Base-by-base conservation (phyloP, 768 basidiomycete genomes). In the Mycena olivaceomarginata region DNA sequence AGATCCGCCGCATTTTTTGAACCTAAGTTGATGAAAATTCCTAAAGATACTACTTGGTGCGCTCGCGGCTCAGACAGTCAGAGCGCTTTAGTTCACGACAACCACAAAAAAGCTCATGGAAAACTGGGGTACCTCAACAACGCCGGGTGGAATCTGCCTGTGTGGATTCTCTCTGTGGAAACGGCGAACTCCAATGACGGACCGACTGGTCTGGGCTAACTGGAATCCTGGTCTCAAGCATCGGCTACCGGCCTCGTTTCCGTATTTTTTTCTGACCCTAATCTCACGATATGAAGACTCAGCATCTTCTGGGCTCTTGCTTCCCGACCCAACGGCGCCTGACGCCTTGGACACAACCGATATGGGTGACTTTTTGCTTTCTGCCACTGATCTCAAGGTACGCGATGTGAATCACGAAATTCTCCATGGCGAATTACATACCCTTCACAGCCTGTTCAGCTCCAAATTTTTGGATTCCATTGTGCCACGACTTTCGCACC, bases 401-500 rank as follows among this genome's bases (percentile, higher is more conserved):
- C 18, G 16, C 48, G 16, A 25, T 59, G 22, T 15, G 25, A 37
- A 25, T 37, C 22, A 59, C n/a, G 1, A 8, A 22, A 59, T 25
- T 22, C 57, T 59, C 57, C 57, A 59, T 59, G 57, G 57, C 57
- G 57, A 59, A 59, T 59, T 59, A 59, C 57, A 37, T 22, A 22
- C 25, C 57, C 15, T 22, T 22, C 10, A 31, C 5, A 25, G 22
- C 11, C 10, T 25, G 57, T 59, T 59, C 13, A 12, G 22, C 57
- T 25, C 57, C 57, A 8, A 59, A 59, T 3, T 59, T 37, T 7
- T 22, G 7, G 12, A 59, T 25, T 59, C 22, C 57, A 59, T 18
- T 16, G 48, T 18, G 10, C 48, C 48, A 51, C 48, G 48, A 51
- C 48, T 18, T 51, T 20, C 48, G 16, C 48, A 51, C 48, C 48